Percentiles rank a stretch among this genome's conserved stretches.
phyloP scores from a whole-genome alignment of 1,284 basidiomycete species.

The Apiotrichum domesticum region DNA sequence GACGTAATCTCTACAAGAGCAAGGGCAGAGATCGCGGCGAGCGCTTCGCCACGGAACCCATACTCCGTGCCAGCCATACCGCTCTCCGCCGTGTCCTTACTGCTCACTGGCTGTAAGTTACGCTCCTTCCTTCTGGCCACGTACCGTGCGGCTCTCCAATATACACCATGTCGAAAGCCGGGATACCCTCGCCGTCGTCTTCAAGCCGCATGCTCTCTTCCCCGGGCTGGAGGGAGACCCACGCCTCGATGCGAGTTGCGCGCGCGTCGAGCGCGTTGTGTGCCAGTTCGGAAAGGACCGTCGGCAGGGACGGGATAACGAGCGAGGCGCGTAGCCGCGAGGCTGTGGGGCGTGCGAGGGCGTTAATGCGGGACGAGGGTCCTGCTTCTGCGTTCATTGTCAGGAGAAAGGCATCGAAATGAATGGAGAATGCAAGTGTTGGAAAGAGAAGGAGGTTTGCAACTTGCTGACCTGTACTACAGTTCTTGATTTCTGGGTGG shows the following conservation, averaged over 20 bases:
- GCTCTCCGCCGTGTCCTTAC: conserved; percentile 6
- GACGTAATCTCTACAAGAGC: conserved; percentile 60
- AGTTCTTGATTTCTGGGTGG: background rate
- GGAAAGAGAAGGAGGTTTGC: background rate
- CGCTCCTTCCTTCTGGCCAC: no score
- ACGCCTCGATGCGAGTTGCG: conserved; percentile 39
- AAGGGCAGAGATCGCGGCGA: conserved; percentile 72
- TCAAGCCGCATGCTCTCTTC: conserved; percentile 60
- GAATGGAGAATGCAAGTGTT: conserved; percentile 25
- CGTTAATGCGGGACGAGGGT: background rate
- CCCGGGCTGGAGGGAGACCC: conserved; percentile 56
- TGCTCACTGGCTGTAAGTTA: no score
- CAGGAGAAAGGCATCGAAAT: conserved; percentile 66
- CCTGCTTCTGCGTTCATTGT: no score
- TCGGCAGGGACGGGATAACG: conserved; percentile 70
- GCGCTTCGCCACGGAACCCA: conserved; percentile 83
- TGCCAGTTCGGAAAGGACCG: conserved; percentile 71
- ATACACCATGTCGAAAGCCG: conserved; percentile 53
- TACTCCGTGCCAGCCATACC: conserved; percentile 48
- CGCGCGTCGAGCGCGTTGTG: conserved; percentile 64
- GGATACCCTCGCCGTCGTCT: conserved; percentile 74
- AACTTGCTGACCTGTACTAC: no score
- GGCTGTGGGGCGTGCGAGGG: conserved; percentile 8
- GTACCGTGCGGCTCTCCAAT: conserved; percentile 63
- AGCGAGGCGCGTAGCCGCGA: conserved; percentile 63